Evolutionary conservation across 331 rosid species (phyloP).

Genomic region (Rosa hybrid): DNA sequence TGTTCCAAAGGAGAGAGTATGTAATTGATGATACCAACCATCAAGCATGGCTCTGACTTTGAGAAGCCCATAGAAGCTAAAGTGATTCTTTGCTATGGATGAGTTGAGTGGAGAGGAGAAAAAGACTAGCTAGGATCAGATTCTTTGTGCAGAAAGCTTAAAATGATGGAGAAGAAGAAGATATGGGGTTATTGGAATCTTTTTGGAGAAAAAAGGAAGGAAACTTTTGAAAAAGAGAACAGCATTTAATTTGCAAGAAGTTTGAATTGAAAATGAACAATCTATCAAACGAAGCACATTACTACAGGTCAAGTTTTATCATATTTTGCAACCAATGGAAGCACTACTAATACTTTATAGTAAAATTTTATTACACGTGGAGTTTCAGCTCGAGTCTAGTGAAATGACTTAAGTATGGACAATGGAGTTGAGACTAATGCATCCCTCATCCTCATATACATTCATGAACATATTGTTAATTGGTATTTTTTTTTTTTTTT

Average conservation of each 20-base stretch:
- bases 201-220: slow-evolving; percentile 25
- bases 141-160: slow-evolving; percentile 36
- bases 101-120: slow-evolving; percentile 28
- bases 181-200: slow-evolving; percentile 37
- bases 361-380: neutral
- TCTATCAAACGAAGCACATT: too few relatives aligned
- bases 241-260: neutral
- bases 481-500: too few relatives aligned
- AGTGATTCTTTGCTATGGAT: slow-evolving; percentile 44
- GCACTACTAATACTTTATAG: neutral
- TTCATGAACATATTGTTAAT: neutral
- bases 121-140: slow-evolving; percentile 49
- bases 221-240: slow-evolving; percentile 36
- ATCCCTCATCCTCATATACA: neutral
- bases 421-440: neutral
- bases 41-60: neutral
- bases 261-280: too few relatives aligned
- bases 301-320: neutral
- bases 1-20: slow-evolving; percentile 16
- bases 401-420: neutral
- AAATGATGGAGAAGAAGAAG: slow-evolving; percentile 26
- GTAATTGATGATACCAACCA: slow-evolving; percentile 15
- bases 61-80: slow-evolving; percentile 30
- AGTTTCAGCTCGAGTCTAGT: neutral
- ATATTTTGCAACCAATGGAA: neutral